phyloP scores from a whole-genome alignment of 2,329 filamentous ascomycete species.

The Sordariomycetes sp. region DNA sequence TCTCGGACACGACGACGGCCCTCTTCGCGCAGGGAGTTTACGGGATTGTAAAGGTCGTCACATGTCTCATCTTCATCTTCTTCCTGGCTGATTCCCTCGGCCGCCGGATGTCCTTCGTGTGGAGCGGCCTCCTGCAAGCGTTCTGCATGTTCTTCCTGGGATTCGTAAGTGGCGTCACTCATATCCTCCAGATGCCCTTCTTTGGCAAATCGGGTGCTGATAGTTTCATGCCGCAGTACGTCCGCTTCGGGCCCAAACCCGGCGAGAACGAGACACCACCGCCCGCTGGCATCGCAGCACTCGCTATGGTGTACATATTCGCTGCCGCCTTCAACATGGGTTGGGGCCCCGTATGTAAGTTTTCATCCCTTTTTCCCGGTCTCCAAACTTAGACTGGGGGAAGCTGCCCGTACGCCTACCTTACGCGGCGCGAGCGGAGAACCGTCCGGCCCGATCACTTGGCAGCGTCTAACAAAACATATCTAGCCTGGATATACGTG shows the following conservation, averaged over 20 bases:
- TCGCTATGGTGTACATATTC: conserved; percentile 54
- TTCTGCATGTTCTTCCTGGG: conserved; percentile 49
- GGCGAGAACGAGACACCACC: conserved; percentile 28
- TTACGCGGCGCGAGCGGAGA: too few species aligned
- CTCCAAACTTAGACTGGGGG: neutral
- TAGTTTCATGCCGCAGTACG: conserved; percentile 22
- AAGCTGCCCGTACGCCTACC: too few species aligned
- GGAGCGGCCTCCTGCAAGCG: conserved; percentile 13
- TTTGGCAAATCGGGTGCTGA: neutral
- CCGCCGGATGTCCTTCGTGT: conserved; percentile 28
- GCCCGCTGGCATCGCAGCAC: conserved; percentile 34
- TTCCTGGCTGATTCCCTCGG: conserved; percentile 56
- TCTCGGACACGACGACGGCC: conserved; percentile 36
- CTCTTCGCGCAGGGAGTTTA: conserved; percentile 62
- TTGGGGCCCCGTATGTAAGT: conserved; percentile 57
- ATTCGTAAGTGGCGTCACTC: conserved; percentile 17
- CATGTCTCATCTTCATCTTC: conserved; percentile 38
- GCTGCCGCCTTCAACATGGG: conserved; percentile 50
- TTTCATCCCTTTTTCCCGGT: conserved; percentile 13
- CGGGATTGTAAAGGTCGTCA: conserved; percentile 58
- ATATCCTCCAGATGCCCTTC: neutral
- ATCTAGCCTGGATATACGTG: conserved; percentile 30
- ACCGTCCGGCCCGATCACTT: too few species aligned
- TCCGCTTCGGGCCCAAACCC: conserved; percentile 31
- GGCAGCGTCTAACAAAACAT: neutral